Percentiles rank a stretch among this genome's conserved stretches.
phyloP scores from a whole-genome alignment of 768 basidiomycete genomes.

The Mrakia frigida region DNA sequence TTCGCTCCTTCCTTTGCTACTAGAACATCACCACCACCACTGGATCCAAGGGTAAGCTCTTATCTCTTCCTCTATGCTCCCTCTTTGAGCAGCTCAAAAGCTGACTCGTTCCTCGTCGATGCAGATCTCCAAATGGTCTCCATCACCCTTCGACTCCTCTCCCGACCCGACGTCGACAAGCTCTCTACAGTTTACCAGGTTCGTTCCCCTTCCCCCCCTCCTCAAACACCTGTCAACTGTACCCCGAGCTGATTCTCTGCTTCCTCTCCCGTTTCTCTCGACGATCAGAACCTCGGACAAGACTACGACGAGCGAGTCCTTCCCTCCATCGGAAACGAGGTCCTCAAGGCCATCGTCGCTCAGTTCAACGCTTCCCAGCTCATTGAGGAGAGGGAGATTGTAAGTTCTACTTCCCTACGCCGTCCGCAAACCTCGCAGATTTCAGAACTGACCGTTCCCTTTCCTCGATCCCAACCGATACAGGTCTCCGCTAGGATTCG shows the following conservation, averaged over 20 bases:
- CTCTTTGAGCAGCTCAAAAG: not conserved
- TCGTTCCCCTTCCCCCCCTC: not conserved
- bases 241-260: not conserved
- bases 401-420: not conserved
- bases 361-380: slow-evolving; percentile 96
- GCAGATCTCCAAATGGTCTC: slow-evolving; percentile 90
- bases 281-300: slow-evolving; percentile 60
- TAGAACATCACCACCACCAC: slow-evolving; percentile 98
- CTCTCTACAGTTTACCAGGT: slow-evolving; percentile 86
- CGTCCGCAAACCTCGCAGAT: no score
- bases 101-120: not conserved
- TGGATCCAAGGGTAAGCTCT: slow-evolving; percentile 69
- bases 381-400: slow-evolving; percentile 43
- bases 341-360: slow-evolving; percentile 94
- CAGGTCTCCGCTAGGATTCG: slow-evolving; percentile 88
- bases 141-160: slow-evolving; percentile 90
- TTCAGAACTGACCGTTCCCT: not conserved
- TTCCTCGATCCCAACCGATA: not conserved
- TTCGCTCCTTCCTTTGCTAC: not conserved
- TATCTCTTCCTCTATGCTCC: not conserved
- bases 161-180: slow-evolving; percentile 81
- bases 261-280: not conserved
- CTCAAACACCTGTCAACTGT: no score
- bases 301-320: slow-evolving; percentile 98
- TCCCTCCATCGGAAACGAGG: slow-evolving; percentile 96